Evolutionary conservation across 1,139 yeast species (phyloP).

Genomic region (Yamadazyma sp.): DNA sequence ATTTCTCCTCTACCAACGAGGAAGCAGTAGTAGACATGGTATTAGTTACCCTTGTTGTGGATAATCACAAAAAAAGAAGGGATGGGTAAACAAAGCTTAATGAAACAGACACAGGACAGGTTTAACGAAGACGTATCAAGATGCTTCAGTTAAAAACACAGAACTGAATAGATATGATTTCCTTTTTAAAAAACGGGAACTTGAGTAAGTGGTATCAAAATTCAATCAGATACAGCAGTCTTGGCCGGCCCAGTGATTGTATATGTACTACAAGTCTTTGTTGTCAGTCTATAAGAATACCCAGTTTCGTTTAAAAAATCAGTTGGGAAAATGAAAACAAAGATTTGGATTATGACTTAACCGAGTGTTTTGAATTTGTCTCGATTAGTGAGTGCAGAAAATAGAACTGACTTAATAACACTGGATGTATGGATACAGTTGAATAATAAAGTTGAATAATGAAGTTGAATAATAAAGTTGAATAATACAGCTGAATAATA

Average conservation of each 20-base stretch:
- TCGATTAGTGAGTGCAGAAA: background rate
- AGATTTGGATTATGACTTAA: conserved; percentile 1
- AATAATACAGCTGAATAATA: background rate
- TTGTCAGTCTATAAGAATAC: background rate
- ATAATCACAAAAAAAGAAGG: background rate
- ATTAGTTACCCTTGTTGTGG: background rate
- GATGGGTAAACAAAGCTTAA: background rate
- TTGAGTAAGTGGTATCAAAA: background rate
- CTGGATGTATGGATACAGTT: no score
- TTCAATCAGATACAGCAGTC: background rate
- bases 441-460: no score
- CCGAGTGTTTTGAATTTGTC: conserved; percentile 4
- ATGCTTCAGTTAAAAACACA: background rate
- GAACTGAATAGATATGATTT: no score
- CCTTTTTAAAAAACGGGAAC: background rate
- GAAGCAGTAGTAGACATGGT: conserved; percentile 4
- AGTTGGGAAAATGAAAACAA: conserved; percentile 1
- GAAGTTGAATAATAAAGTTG: no score
- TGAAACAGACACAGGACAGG: background rate
- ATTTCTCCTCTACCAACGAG: conserved; percentile 9
- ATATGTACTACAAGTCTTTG: conserved; percentile 3
- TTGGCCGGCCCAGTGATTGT: conserved; percentile 1
- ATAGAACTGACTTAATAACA: no score
- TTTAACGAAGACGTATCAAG: no score
- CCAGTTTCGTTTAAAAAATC: conserved; percentile 2